A percentile compares a stretch with the other conserved stretches of the same genome.
Evolutionary conservation across 2,329 filamentous ascomycete species (phyloP).

Genomic region (Lachnellula cervina): DNA sequence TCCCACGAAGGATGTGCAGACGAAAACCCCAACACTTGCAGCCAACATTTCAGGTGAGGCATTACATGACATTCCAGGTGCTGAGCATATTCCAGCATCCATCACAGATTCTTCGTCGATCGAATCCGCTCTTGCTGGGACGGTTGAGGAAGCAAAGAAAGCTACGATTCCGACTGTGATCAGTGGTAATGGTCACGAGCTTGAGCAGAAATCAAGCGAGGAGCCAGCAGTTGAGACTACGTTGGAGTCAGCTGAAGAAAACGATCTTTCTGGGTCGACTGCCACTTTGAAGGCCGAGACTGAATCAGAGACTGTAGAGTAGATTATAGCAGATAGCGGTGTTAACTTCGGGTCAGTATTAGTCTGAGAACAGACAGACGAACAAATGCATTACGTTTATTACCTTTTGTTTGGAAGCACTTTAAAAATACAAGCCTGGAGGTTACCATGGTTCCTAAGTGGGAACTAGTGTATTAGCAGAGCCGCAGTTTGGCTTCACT

Average conservation of each 20-base stretch:
- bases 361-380: not conserved
- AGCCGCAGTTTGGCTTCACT: too few species aligned
- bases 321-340: conserved; percentile 6
- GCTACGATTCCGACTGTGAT: conserved; percentile 3
- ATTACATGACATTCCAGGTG: conserved; percentile 19
- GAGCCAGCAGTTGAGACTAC: conserved; percentile 9
- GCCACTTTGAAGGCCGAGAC: conserved; percentile 17
- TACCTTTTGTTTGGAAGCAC: not conserved
- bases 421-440: too few species aligned
- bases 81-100: conserved; percentile 7
- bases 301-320: conserved; percentile 19
- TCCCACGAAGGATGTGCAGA: conserved; percentile 14
- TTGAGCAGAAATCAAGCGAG: conserved; percentile 16
- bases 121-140: conserved; percentile 12
- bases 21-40: conserved; percentile 20
- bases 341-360: not conserved
- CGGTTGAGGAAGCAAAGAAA: conserved; percentile 17
- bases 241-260: conserved; percentile 12
- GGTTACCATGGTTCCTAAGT: too few species aligned
- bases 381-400: not conserved
- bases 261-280: conserved; percentile 22
- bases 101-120: conserved; percentile 4
- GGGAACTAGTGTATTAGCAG: too few species aligned
- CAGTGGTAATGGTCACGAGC: conserved; percentile 5
- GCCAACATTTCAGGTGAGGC: conserved; percentile 24